These are phyloP conservation scores for Hymenoscyphus repandus DNA, from an alignment of 2,329 filamentous ascomycete species.

Conservation along the genomic window DNA sequence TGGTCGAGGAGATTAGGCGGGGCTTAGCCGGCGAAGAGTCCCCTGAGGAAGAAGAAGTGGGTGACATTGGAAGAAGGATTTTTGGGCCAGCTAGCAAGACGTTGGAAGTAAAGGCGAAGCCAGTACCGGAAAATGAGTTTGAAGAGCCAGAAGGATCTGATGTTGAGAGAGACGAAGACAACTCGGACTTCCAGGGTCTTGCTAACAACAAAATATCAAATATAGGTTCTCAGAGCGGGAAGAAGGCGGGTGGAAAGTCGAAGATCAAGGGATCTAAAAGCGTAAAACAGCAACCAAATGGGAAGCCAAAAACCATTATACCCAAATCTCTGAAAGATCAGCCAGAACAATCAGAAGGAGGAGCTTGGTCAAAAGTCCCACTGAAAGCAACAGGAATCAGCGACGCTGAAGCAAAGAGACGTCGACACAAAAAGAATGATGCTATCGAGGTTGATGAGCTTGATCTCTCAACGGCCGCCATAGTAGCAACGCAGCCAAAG, in stretches of 20 bases:
- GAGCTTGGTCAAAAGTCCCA: slow-evolving; percentile 31
- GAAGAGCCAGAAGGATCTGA: slow-evolving; percentile 54
- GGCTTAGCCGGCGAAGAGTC: slow-evolving; percentile 63
- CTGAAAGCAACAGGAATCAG: slow-evolving; percentile 13
- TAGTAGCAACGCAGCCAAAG: slow-evolving; percentile 28
- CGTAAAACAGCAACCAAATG: too few relatives aligned
- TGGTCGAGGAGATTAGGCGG: slow-evolving; percentile 62
- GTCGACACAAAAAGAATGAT: slow-evolving; percentile 30
- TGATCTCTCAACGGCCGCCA: slow-evolving; percentile 28
- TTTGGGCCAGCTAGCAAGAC: slow-evolving; percentile 53
- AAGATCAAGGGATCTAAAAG: neutral
- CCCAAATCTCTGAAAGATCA: slow-evolving; percentile 1
- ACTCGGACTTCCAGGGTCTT: slow-evolving; percentile 17
- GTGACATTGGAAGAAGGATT: slow-evolving; percentile 62
- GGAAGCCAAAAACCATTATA: neutral
- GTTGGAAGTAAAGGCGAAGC: slow-evolving; percentile 32
- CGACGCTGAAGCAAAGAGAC: slow-evolving; percentile 27
- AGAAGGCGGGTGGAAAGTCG: slow-evolving; percentile 10
- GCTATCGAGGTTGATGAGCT: slow-evolving; percentile 29
- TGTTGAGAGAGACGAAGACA: slow-evolving; percentile 32
- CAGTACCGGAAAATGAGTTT: slow-evolving; percentile 43
- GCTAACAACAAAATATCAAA: slow-evolving; percentile 9
- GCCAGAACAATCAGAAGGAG: slow-evolving; percentile 21
- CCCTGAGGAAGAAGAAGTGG: slow-evolving; percentile 48
- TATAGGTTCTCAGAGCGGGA: slow-evolving; percentile 6